These are phyloP conservation scores for Aquilaria yunnanensis DNA, from an alignment of 345 rosid species.

Conservation along the genomic window DNA sequence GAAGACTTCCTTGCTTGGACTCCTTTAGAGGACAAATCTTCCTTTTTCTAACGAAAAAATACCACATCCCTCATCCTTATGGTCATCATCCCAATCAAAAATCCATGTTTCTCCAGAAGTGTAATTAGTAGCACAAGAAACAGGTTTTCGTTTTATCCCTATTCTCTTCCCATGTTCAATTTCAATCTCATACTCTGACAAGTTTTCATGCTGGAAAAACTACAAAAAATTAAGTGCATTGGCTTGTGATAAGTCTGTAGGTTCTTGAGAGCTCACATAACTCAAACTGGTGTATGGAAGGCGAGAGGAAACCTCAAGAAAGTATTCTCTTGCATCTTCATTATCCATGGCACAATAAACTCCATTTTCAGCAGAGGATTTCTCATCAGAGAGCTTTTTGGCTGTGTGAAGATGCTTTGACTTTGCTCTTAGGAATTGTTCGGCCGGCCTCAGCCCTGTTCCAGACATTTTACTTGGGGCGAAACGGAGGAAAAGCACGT, in stretches of 20 bases:
- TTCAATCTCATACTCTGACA: constrained; percentile 40
- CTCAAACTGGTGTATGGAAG: constrained; percentile 46
- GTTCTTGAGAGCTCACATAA: constrained; percentile 19
- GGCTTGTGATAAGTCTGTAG: constrained; percentile 11
- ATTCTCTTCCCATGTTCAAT: constrained; percentile 27
- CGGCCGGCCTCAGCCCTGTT: too few relatives aligned
- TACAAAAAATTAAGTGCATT: constrained; percentile 72
- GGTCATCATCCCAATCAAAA: constrained; percentile 79
- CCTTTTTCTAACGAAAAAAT: constrained; percentile 60
- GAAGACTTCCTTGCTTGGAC: constrained; percentile 21
- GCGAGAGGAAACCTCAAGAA: constrained; percentile 26
- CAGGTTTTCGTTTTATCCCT: constrained; percentile 1
- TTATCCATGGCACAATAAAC: constrained; percentile 7
- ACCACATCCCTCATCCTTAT: constrained; percentile 88
- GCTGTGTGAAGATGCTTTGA: too few relatives aligned
- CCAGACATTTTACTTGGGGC: too few relatives aligned
- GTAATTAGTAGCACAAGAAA: constrained; percentile 29
- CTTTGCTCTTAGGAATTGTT: too few relatives aligned
- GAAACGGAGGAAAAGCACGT: too few relatives aligned
- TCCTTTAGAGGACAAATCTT: constrained; percentile 40
- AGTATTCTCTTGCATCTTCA: constrained; percentile 22
- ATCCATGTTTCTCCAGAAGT: constrained; percentile 20
- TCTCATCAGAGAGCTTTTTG: too few relatives aligned
- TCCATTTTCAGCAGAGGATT: too few relatives aligned
- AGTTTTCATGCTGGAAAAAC: constrained; percentile 48